A percentile compares a stretch with the other conserved stretches of the same genome.
Evolutionary conservation across 306 rosid genomes (phyloP).

Genomic region (Citrullus amarus): DNA sequence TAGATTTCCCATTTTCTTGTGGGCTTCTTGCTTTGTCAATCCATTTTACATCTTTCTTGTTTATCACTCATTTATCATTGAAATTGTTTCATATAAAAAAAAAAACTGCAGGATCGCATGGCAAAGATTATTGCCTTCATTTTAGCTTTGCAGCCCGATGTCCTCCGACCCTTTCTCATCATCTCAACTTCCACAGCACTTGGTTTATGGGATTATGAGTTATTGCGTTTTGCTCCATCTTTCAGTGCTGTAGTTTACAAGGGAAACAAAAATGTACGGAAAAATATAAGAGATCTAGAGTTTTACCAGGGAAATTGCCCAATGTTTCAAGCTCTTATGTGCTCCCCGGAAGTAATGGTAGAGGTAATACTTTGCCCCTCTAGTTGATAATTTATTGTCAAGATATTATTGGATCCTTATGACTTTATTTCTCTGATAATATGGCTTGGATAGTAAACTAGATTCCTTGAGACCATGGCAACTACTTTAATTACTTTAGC

Average conservation of each 20-base stretch:
- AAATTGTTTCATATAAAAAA: too few species aligned
- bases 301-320: slow-evolving; percentile 27
- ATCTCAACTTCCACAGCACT: slow-evolving; percentile 43
- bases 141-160: slow-evolving; percentile 30
- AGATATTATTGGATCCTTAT: neutral
- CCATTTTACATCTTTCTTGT: too few species aligned
- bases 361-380: slow-evolving; percentile 30
- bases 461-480: neutral
- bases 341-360: slow-evolving; percentile 27
- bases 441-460: neutral
- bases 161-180: slow-evolving; percentile 42
- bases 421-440: neutral
- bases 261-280: slow-evolving; percentile 41
- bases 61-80: too few species aligned
- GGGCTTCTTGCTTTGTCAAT: too few species aligned
- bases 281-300: slow-evolving; percentile 36
- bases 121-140: slow-evolving; percentile 36
- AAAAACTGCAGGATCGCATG: slow-evolving; percentile 37
- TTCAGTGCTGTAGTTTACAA: slow-evolving; percentile 35
- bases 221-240: slow-evolving; percentile 36
- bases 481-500: neutral
- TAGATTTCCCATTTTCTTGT: too few species aligned
- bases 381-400: slow-evolving; percentile 7
- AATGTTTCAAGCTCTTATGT: slow-evolving; percentile 44
- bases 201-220: slow-evolving; percentile 37